Base-by-base conservation (phyloP, 2,329 filamentous ascomycete genomes). In the Sporothrix euskadiensis region DNA sequence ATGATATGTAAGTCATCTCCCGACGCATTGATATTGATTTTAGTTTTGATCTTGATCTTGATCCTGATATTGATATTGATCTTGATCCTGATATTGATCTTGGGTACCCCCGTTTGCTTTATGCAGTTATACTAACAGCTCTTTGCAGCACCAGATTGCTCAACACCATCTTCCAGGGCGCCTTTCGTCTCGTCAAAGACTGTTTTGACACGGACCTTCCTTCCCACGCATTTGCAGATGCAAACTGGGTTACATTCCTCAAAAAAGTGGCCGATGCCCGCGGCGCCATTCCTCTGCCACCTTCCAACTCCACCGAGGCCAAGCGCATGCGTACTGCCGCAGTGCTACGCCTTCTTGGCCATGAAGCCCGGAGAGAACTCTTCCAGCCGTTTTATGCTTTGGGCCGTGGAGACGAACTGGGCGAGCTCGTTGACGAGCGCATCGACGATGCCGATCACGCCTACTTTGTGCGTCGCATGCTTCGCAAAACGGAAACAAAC, bases 311-410 rank as follows among this genome's bases (percentile, higher is more conserved):
- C 14, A 14, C 49, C 4, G 57, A 12, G n/a, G 72, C 72, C 22
- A 73, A 73, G 72, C 52, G 39, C 19, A 73, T 73, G 72, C 72
- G 72, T 19, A 57, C 44, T 4, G 72, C 41, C 16, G 69, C 72
- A 35, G 68, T 73, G 2, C 26, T 71, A 19, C 49, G 57, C 22
- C 39, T 47, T 10, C 68, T 73, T 2, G 72, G 35, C 16, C 5
- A 59, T 4, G 22, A 22, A 4, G 47, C 72, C n/a, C 54, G 7
- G 4, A 2, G 16, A 1, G 35, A 73, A 30, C 35, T 73, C 9
- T 73, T 73, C 68, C 72, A 73, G 59, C 72, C 72, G 9, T 69
- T 71, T 10, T 73, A 73, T 54, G 4, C 54, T 5, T 16, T 63
- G 4, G 35, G 47, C 7, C 22, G 56, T 9, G 68, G 68, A 19